Conservation (phyloP, 2,329 filamentous ascomycete genomes). For the Cephalotrichum gorgonifer region DNA sequence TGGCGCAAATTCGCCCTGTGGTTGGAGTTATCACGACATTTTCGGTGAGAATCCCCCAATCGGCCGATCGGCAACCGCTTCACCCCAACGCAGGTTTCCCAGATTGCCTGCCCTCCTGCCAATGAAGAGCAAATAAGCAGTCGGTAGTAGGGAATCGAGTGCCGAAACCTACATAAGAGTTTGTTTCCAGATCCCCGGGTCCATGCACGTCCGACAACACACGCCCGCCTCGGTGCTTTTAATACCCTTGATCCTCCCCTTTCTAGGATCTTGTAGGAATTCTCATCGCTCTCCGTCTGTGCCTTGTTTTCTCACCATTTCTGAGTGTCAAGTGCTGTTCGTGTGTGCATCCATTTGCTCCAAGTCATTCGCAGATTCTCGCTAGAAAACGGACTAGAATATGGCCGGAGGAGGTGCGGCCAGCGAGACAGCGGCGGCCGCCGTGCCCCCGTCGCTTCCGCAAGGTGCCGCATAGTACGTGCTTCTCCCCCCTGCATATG, state of each 20-base stretch:
- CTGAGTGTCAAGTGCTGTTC: too few species aligned
- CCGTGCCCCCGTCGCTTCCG: constrained; percentile 1
- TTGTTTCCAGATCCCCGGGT: not conserved
- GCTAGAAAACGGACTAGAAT: not conserved
- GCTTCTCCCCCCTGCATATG: not conserved
- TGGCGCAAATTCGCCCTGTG: not conserved
- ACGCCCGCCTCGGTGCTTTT: too few species aligned
- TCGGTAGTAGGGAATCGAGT: not conserved
- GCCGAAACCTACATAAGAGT: not conserved
- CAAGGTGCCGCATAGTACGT: constrained; percentile 4
- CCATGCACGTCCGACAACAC: too few species aligned
- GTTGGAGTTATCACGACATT: constrained; percentile 2
- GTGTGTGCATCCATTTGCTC: not conserved
- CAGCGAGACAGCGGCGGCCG: not conserved
- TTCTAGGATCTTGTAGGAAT: too few species aligned
- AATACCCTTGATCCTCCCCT: too few species aligned
- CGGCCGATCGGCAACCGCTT: not conserved
- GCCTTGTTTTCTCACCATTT: too few species aligned
- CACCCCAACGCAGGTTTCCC: not conserved
- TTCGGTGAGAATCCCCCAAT: not conserved
- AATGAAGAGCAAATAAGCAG: not conserved
- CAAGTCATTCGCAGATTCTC: not conserved
- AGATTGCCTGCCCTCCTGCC: not conserved
- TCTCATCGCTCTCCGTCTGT: too few species aligned
- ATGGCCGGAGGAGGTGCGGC: constrained; percentile 1